Evolutionary conservation across 208 protist species (phyloP), one percentile per base, ranked within the genome.

Genomic region (Lotmaria passim): DNA sequence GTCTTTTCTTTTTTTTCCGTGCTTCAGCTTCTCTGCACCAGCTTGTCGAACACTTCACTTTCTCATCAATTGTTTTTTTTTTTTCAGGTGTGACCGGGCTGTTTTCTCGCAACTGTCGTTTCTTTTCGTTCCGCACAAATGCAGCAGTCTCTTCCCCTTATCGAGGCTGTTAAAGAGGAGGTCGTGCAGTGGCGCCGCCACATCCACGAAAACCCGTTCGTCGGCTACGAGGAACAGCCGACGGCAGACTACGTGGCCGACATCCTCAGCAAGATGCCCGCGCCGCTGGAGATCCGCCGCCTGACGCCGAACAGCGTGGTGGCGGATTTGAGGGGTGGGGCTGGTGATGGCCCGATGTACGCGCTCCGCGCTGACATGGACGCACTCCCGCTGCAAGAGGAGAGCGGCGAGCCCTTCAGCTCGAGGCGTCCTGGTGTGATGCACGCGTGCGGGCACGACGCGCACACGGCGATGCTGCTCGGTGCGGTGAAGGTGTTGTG

Each of bases 171-270:
- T 6, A 61, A 52, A 44, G 33, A 69, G 14, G 71, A 88, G 59
- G 82, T 86, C 30, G 79, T 93, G 48, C 77, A 79, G 69, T 94
- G 85, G 84, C 86, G 89, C 61, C 89, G 86, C 47, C 74, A 94
- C 79, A 89, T 91, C 43, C 89, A 94, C 73, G 69, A 72, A 43
- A 66, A 88, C 31, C 85, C 85, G 8, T 84, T 81, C 38, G 70
- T 93, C 33, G 78, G 44, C 28, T 83, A 89, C 67, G 65, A 94
- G 64, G 89, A 94, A 69, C 58, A 74, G 43, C 82, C 80, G 33
- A 94, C 89, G 2, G 86, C 89, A 3, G 83, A 89, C 69, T 94
- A 85, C 75, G 78, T 94, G 24, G 89, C 78, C 58, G 71, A 38
- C 23, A 43, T 79, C 44, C 82, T 94, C 36, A 36, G 17, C 26